Percentiles rank a stretch among this genome's conserved stretches.
Evolutionary conservation across 768 basidiomycete genomes (phyloP).

Genomic region (Lactarius quietus): DNA sequence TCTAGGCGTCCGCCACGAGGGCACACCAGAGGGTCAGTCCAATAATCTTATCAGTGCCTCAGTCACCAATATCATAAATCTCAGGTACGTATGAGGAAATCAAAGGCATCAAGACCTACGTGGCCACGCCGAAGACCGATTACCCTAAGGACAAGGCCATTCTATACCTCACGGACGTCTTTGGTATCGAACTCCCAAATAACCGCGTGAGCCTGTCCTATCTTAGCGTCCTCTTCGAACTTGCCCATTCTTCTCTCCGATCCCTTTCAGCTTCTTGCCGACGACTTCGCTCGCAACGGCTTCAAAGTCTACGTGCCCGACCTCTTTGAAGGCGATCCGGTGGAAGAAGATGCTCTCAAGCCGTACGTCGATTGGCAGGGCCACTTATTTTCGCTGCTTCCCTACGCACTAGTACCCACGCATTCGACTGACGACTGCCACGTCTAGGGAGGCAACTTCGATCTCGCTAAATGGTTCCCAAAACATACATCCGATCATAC

Average conservation of each 20-base stretch:
- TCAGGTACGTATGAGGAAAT: constrained; percentile 37
- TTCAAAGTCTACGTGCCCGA: constrained; percentile 29
- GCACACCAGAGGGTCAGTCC: constrained; percentile 34
- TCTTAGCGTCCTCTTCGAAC: neutral
- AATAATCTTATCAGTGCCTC: neutral
- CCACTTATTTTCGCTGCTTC: neutral
- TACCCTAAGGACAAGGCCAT: constrained; percentile 41
- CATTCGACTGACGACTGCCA: neutral
- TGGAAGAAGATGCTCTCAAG: constrained; percentile 25
- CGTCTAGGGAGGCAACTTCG: neutral
- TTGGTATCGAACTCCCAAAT: constrained; percentile 37
- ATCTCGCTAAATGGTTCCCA: constrained; percentile 8
- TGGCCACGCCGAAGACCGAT: constrained; percentile 39
- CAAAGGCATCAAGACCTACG: constrained; percentile 39
- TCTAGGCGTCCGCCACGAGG: constrained; percentile 37
- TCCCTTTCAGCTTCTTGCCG: constrained; percentile 38
- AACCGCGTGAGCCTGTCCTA: constrained; percentile 28
- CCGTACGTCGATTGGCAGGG: constrained; percentile 14
- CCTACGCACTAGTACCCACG: neutral
- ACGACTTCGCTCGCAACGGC: constrained; percentile 42
- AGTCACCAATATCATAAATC: neutral
- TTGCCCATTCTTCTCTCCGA: neutral
- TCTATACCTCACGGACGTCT: constrained; percentile 41
- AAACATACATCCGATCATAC: constrained; percentile 26
- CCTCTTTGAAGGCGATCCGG: constrained; percentile 29